Conservation (phyloP, 306 rosid genomes). For the Begonia masoniana region DNA sequence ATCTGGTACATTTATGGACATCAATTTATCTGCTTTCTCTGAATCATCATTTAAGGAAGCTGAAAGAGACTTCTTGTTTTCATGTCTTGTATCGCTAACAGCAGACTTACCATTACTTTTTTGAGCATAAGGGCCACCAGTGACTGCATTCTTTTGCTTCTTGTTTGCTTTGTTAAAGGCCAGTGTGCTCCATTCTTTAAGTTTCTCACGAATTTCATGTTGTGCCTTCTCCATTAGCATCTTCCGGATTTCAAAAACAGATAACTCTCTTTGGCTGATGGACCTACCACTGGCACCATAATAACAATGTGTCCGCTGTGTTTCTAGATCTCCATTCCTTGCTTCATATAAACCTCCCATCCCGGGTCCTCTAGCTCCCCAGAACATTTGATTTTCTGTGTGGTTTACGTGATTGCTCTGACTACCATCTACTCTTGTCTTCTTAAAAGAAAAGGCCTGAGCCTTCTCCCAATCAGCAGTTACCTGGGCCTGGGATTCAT, state of each 20-base stretch:
- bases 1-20: constrained; percentile 76
- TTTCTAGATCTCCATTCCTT: too few species aligned
- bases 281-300: constrained; percentile 28
- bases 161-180: constrained; percentile 29
- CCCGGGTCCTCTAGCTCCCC: constrained; percentile 33
- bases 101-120: constrained; percentile 12
- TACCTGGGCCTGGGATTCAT: constrained; percentile 23
- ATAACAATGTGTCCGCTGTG: constrained; percentile 20
- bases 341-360: too few species aligned
- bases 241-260: constrained; percentile 36
- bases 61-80: constrained; percentile 18
- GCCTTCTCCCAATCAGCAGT: constrained; percentile 56
- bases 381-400: constrained; percentile 33
- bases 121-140: constrained; percentile 15
- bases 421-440: constrained; percentile 37
- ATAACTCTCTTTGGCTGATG: constrained; percentile 47
- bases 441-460: constrained; percentile 40
- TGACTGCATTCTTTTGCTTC: constrained; percentile 33
- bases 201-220: constrained; percentile 41
- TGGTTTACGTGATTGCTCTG: constrained; percentile 37
- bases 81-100: constrained; percentile 12
- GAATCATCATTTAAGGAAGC: constrained; percentile 19
- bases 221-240: constrained; percentile 57
- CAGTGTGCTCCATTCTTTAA: constrained; percentile 44
- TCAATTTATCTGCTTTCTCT: constrained; percentile 18